A percentile compares a stretch with the other conserved stretches of the same genome.
Evolutionary conservation across 805 yeast genomes (phyloP).

Genomic region (Saturnispora saitoi): DNA sequence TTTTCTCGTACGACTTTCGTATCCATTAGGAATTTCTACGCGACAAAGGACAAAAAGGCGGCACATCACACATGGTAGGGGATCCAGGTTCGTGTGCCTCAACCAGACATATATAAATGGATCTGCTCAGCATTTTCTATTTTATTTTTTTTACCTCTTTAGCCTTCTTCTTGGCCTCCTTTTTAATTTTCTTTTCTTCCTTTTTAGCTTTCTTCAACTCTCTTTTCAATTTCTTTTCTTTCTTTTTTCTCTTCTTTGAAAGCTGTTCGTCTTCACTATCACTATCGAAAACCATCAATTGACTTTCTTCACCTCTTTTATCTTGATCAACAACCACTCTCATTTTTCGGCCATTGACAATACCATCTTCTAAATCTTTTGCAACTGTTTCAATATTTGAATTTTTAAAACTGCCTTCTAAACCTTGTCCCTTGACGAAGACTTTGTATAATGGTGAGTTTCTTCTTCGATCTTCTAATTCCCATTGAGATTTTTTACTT

Average conservation of each 20-base stretch:
- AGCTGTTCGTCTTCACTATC: conserved; percentile 24
- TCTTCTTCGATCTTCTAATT: conserved; percentile 28
- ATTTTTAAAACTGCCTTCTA: conserved; percentile 67
- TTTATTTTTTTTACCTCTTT: not conserved
- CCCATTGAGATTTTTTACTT: conserved; percentile 1
- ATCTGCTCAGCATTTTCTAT: too few relatives aligned
- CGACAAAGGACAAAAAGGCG: too few relatives aligned
- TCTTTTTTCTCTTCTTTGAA: conserved; percentile 20
- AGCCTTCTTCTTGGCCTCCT: conserved; percentile 14
- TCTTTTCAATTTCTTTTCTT: conserved; percentile 18
- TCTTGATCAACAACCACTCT: not conserved
- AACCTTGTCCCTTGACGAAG: conserved; percentile 83
- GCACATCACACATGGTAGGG: too few relatives aligned
- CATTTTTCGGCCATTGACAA: conserved; percentile 9
- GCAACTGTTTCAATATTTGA: conserved; percentile 17
- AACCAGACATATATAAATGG: too few relatives aligned
- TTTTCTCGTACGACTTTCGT: too few relatives aligned
- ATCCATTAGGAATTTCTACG: too few relatives aligned
- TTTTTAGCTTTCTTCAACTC: conserved; percentile 20
- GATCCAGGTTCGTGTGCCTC: too few relatives aligned
- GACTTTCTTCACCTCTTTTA: conserved; percentile 11
- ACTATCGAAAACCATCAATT: conserved; percentile 19
- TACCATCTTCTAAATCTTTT: conserved; percentile 2
- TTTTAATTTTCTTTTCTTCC: conserved; percentile 15
- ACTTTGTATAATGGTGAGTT: conserved; percentile 60